Base-by-base conservation (phyloP, 2,329 filamentous ascomycete genomes). In the Colletotrichum sp. region DNA sequence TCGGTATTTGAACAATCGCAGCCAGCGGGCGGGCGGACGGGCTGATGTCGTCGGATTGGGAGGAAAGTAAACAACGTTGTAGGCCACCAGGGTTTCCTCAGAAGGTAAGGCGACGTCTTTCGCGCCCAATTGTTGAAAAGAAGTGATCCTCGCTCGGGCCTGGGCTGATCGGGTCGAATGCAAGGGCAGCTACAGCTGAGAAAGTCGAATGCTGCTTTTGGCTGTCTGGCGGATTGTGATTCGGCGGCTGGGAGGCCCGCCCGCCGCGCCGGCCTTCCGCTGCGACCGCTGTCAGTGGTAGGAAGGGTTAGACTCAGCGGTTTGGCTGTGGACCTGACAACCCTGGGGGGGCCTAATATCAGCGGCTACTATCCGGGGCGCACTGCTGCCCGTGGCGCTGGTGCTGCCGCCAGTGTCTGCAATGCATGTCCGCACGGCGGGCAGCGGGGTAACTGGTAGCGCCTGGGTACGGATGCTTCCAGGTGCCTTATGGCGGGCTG, bases 181-280 rank as follows among this genome's bases (percentile, higher is more conserved):
- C 73, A 65, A 65, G 70, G 63, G 44, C 18, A 16, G 59, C 28
- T 32, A n/a, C 13, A 21, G 30, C 26, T 49, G 44, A n/a, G 9
- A 57, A 55, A 32, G 36, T 73, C 32, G 60, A 57, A 76, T 76
- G 73, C 73, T 76, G 57, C 64, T 76, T 76, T 76, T 68, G 73
- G 73, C 73, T 65, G 70, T 73, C 70, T 76, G 64, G 70, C 34
- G 44, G 28, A 30, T 21, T 76, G 57, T 76, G 73, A 76, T 76
- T 76, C 73, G 73, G 73, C 59, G 64, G 62, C 18, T 68, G 59
- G 16, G 12, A 44, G 64, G 59, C 69, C 70, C 64, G 73, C 44
- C 39, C 57, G 64, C 55, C 52, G 63, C 70, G 15, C 63, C 69
- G 59, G 59, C 39, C 72, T 26, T 24, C 39, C 63, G 63, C 30